These are phyloP conservation scores for Saccharum spontaneum DNA, from an alignment of 176 grass and related monocot genomes.

Conservation along the genomic window DNA sequence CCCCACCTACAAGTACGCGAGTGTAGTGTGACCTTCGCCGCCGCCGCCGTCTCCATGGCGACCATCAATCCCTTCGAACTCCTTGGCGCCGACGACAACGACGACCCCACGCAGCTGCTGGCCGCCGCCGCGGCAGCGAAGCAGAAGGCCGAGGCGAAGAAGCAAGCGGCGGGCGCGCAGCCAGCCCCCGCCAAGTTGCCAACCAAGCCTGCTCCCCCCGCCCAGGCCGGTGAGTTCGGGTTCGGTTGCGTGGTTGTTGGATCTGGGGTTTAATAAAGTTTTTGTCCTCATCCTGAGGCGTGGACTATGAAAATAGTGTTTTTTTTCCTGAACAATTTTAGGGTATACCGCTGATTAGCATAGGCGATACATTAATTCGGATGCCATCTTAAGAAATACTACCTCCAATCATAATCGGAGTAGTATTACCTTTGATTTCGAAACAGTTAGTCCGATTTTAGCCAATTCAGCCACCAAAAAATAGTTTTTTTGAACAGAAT, in stretches of 20 bases:
- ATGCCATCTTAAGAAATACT: background rate
- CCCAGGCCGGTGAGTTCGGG: conserved; percentile 64
- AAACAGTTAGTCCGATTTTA: background rate
- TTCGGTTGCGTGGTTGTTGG: background rate
- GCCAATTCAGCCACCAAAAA: background rate
- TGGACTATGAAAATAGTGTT: background rate
- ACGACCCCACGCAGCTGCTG: conserved; percentile 71
- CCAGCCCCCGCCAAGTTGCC: conserved; percentile 55
- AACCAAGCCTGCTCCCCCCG: conserved; percentile 62
- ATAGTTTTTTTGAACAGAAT: background rate
- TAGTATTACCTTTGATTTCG: background rate
- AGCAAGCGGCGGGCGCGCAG: conserved; percentile 35
- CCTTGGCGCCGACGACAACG: conserved; percentile 74
- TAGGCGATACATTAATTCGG: background rate
- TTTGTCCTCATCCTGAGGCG: background rate
- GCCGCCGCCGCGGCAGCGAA: conserved; percentile 47
- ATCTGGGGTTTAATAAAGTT: conserved; percentile 42
- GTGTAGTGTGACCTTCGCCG: conserved; percentile 9
- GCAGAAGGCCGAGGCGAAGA: conserved; percentile 61
- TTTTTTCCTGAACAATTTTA: background rate
- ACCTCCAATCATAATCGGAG: no score
- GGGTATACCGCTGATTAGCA: background rate
- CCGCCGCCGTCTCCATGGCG: conserved; percentile 47
- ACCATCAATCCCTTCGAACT: conserved; percentile 76
- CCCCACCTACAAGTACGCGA: conserved; percentile 24